Conservation (phyloP, 1,284 basidiomycete species). For the Anthracocystis setariae region DNA sequence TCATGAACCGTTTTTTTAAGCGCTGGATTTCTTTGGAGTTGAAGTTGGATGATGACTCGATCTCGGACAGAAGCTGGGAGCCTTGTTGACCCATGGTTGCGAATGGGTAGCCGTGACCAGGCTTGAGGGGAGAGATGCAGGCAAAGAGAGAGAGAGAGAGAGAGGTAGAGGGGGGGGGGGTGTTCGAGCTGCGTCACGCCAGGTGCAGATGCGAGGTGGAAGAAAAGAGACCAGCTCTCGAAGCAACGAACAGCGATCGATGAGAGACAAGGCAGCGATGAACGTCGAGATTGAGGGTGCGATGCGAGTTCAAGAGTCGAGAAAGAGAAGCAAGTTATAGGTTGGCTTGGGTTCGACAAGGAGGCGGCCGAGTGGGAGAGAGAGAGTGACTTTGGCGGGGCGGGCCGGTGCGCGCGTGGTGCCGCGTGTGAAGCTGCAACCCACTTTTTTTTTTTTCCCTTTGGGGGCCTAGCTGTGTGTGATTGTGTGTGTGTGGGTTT, state of each 20-base stretch:
- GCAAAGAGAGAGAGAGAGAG: neutral
- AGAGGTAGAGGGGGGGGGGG: too few relatives aligned
- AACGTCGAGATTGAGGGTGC: neutral
- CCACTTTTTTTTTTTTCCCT: too few relatives aligned
- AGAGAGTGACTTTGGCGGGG: neutral
- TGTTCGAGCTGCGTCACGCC: conserved; percentile 2
- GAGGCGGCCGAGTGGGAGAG: neutral
- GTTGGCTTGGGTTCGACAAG: too few relatives aligned
- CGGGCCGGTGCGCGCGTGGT: conserved; percentile 2
- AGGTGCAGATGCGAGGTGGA: conserved; percentile 1
- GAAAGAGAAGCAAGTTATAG: too few relatives aligned
- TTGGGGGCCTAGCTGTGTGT: too few relatives aligned
- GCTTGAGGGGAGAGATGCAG: neutral
- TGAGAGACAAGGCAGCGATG: neutral
- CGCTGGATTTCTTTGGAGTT: conserved; percentile 71
- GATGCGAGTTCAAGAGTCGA: too few relatives aligned
- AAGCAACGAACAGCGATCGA: neutral
- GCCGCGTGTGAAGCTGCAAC: neutral
- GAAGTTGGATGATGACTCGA: conserved; percentile 88
- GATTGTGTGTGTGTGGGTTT: too few relatives aligned
- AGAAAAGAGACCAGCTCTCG: conserved; percentile 9
- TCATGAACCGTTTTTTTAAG: conserved; percentile 98
- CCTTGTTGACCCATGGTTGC: conserved; percentile 72
- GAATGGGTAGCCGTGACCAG: neutral
- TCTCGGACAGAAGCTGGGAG: conserved; percentile 92